Base-by-base conservation (phyloP, 2,329 filamentous ascomycete genomes). In the Epichloe bromicola region DNA sequence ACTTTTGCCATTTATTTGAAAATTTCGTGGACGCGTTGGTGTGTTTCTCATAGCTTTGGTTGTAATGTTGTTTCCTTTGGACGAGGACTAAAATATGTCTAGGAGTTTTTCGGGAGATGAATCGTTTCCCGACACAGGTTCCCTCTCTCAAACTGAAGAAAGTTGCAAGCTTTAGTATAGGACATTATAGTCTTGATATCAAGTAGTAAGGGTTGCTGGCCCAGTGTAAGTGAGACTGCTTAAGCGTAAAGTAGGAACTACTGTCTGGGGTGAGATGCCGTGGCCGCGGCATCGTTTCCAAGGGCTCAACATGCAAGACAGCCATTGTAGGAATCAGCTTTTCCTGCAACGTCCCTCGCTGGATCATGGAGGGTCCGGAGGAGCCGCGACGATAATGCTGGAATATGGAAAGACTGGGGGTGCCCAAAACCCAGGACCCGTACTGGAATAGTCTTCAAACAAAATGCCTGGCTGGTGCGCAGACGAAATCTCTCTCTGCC, bases 21-120 rank as follows among this genome's bases (percentile, higher is more conserved):
- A n/a, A 42, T 26, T 26, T 12, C n/a, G 11, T 6, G 43, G 38
- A 52, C 43, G 51, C 50, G 54, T 55, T 51, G 26, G 26, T 30
- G 41, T 36, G 52, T 49, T 49, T 50, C 45, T 42, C 23, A 46
- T 26, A 30, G 23, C 39, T 51, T 47, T 34, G 23, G 5, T 45
- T 42, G 10, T 51, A 2, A 37, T 42, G 23, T 37, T 38, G 3
- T 39, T 7, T 8, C 6, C 6, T 41, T 23, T 42, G 38, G 17
- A 46, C 19, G 19, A 20, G 40, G 51, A 49, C 57, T 64, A 63
- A 54, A 41, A 44, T 39, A 47, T 17, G 38, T 50, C 51, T 50
- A 69, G 67, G 67, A 65, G 54, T 38, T 81, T 82, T 57, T 71
- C 73, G 1, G 76, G 77, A 42, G 78, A 82, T 58, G 78, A 82